Evolutionary conservation across 2,329 filamentous ascomycete species (phyloP), one percentile per base, ranked within the genome.

Genomic region (Pestalotiopsis sp.): DNA sequence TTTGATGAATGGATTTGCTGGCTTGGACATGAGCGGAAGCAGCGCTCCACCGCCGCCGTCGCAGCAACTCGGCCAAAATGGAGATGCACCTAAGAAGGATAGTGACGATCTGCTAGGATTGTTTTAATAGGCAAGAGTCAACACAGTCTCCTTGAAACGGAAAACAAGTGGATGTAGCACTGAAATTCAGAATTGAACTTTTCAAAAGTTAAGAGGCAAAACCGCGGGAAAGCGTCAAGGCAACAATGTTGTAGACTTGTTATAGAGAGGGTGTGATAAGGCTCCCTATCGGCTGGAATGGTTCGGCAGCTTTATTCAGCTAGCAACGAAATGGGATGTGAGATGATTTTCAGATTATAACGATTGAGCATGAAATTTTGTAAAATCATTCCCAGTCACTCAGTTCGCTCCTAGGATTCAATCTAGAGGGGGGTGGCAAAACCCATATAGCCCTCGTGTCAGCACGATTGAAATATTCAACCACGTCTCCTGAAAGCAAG

Each of bases 1-100:
- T 79, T 82, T 99, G 75, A 91, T 98, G 84, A 94, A 94, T 76
- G 94, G 94, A 0, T 97, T 99, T 76, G 92, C 90, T 35, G 89
- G 89, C 4, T 84, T 99, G 81, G 90, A 93, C 80, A 83, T 99
- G 76, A 87, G 89, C 60, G 89, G 88, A 55, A 81, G 82, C 17
- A 88, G 84, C 71, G 88, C 90, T 71, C 89, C 92, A 20, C 86
- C 91, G 39, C 90, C 91, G 17, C 84, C 91, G 4, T 83, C 84
- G 11, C 86, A 88, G 77, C 87, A 92, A 75, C 77, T 89, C 71
- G 81, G 79, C 73, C 80, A 80, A 59, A 75, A 74, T 13, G 74
- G 78, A 22, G 75, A 73, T 38, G 82, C 82, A 70, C 78, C 82
- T 59, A 86, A 88, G 78, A 87, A 88, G 78, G 85, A 80, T 69